Base-by-base conservation (phyloP, 768 basidiomycete species). In the Mycena vulgaris region DNA sequence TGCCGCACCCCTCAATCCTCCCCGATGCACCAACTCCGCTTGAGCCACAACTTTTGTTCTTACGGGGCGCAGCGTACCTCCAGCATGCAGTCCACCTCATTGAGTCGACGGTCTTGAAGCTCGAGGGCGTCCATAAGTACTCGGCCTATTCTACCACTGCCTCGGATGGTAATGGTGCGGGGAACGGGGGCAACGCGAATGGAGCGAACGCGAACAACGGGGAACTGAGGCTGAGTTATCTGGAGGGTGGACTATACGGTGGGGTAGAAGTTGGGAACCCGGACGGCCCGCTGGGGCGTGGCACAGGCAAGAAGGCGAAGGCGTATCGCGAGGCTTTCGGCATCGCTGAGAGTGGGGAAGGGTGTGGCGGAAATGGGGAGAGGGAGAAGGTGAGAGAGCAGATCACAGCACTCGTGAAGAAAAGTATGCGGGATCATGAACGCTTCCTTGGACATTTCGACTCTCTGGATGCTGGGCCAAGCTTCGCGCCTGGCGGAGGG, bases 1-100 rank as follows among this genome's bases (percentile, higher is more conserved):
- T 85, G 42, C 78, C 91, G n/a, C 94, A 94, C 76, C 90, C 92
- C 5, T 94, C 93, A 8, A 87, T 90, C 35, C 86, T 89, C 5
- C 91, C 93, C 6, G 90, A 92, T 71, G 92, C 94, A 14, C 95
- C 95, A 0, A 93, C 95, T 66, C 94, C 96, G 40, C 90, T 96
- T 63, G 95, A 97, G 76, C 91, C 90, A 0, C 95, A 96, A 75
- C 82, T 94, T 27, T 81, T 95, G 33, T 97, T 97, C 82, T 83
- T 95, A 31, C 91, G 95, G 52, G 95, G 93, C 3, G 91, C 94
- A 4, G 90, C 95, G 3, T 92, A 94, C 80, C 86, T 96, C 3
- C 94, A 95, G 73, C 91, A 95, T 31, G 93, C 93, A 0, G 82
- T 95, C 5, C 84, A 86, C 76, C 81, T 94, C 31, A 92, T 96